Evolutionary conservation across 2,329 filamentous ascomycete species (phyloP).

Genomic region (Ascochyta pisi): DNA sequence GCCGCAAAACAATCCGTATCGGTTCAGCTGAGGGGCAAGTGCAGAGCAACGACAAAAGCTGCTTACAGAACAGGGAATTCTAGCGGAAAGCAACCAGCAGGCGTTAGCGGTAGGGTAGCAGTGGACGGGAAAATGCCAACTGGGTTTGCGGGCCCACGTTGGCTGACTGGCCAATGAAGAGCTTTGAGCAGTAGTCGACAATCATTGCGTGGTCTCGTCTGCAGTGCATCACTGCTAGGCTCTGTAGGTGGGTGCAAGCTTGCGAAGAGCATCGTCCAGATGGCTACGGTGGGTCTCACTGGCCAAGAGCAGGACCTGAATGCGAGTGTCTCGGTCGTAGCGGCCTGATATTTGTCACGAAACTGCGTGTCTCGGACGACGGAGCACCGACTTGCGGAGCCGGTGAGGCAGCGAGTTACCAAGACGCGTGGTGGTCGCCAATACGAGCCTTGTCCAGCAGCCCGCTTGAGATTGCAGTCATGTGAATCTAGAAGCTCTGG

Average conservation of each 20-base stretch:
- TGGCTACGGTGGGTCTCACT: background rate
- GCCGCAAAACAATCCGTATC: background rate
- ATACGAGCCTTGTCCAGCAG: background rate
- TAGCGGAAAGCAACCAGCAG: background rate
- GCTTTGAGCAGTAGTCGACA: background rate
- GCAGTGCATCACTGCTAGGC: background rate
- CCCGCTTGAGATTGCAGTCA: slow-evolving; percentile 12
- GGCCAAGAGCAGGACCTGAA: background rate
- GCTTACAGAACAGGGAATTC: background rate
- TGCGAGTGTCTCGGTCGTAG: background rate
- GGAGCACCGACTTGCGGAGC: background rate
- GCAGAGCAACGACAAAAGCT: slow-evolving; percentile 1
- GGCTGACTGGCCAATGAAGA: background rate
- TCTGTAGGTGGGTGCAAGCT: background rate
- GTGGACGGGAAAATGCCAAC: slow-evolving; percentile 8
- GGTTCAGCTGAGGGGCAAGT: background rate
- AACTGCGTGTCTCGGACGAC: background rate
- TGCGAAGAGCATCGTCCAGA: background rate
- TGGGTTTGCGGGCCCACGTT: background rate
- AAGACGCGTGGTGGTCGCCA: background rate
- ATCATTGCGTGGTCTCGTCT: background rate
- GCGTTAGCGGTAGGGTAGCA: background rate
- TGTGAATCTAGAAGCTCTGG: slow-evolving; percentile 6
- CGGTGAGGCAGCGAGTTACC: slow-evolving; percentile 1
- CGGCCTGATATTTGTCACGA: background rate